Base-by-base conservation (phyloP, 1,139 yeast genomes). In the Hemisphaericaspora subhashii region DNA sequence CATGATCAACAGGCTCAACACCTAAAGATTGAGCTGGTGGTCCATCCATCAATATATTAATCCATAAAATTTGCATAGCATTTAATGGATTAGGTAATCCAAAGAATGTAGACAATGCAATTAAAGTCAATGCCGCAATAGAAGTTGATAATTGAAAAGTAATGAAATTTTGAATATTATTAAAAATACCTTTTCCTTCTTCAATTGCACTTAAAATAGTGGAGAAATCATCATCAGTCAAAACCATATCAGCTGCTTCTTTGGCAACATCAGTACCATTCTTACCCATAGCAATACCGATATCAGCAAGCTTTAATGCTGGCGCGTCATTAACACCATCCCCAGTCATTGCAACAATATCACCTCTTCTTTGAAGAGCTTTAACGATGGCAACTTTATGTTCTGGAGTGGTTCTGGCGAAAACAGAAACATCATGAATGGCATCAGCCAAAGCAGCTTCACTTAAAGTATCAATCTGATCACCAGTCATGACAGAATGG, bases 321-420 rank as follows among this genome's bases (percentile, higher is more conserved):
- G 98, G 98, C 0, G 98, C 97, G 66, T 92, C 98, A 59, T 92
- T 92, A 20, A 92, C 98, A 64, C 98, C 98, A 63, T 92, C 98
- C 50, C 98, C 98, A 9, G 98, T 92, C 98, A 92, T 92, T 30
- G 97, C 98, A 36, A 92, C 98, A 46, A 90, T 83, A 61, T 92
- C 96, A 34, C 97, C 98, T 53, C 95, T 78, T 56, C 81, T 76
- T 62, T 92, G 97, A 51, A 92, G 74, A 1, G 97, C 97, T 55
- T 86, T 79, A 23, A 92, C 96, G 62, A 92, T 92, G 38, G 86
- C 74, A 44, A 92, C 86, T 61, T 92, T 92, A 67, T 92, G 96
- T 58, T 90, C 96, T 1, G 98, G 98, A 1, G 97, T 85, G 9
- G 97, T 90, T 67, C 98, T 81, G 2, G 98, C 98, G 70, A 92